These are phyloP conservation scores for Hirsutella thompsonii DNA, from an alignment of 2,329 filamentous ascomycete genomes.

Conservation along the genomic window DNA sequence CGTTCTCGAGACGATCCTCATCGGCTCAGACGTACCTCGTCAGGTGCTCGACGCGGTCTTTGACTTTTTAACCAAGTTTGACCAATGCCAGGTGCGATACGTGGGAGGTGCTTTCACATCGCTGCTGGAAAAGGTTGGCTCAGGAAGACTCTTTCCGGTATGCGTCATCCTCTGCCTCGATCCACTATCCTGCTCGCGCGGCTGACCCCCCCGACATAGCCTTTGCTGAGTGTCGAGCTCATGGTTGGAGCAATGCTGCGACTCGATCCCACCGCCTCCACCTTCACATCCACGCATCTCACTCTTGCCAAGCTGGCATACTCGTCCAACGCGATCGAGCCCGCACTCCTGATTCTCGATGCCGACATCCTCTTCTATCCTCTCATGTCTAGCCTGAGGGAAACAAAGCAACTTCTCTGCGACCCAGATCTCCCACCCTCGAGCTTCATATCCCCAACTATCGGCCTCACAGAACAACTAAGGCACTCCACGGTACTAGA, in stretches of 20 bases:
- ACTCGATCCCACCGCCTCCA: conserved; percentile 52
- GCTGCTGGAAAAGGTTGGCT: conserved; percentile 27
- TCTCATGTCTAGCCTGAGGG: conserved; percentile 22
- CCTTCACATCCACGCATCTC: conserved; percentile 54
- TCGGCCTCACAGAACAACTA: conserved; percentile 43
- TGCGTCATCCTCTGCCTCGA: background rate
- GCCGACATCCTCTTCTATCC: conserved; percentile 56
- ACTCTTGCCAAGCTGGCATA: conserved; percentile 45
- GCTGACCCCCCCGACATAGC: conserved; percentile 17
- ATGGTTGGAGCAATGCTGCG: conserved; percentile 43
- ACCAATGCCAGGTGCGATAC: conserved; percentile 39
- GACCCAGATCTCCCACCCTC: conserved; percentile 30
- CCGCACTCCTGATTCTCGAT: conserved; percentile 48
- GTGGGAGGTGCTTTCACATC: conserved; percentile 27
- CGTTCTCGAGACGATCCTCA: conserved; percentile 28
- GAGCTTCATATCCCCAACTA: conserved; percentile 46
- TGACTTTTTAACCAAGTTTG: conserved; percentile 34
- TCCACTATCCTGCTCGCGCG: background rate
- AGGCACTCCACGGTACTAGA: conserved; percentile 43
- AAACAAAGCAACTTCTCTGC: conserved; percentile 27
- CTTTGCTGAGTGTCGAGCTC: conserved; percentile 30
- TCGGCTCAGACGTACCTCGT: conserved; percentile 13
- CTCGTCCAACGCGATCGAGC: conserved; percentile 35
- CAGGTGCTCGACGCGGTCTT: conserved; percentile 27
- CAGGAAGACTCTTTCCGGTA: conserved; percentile 29